Conservation (phyloP, 1,139 yeast genomes). For the Saccharomyces hybrid region DNA sequence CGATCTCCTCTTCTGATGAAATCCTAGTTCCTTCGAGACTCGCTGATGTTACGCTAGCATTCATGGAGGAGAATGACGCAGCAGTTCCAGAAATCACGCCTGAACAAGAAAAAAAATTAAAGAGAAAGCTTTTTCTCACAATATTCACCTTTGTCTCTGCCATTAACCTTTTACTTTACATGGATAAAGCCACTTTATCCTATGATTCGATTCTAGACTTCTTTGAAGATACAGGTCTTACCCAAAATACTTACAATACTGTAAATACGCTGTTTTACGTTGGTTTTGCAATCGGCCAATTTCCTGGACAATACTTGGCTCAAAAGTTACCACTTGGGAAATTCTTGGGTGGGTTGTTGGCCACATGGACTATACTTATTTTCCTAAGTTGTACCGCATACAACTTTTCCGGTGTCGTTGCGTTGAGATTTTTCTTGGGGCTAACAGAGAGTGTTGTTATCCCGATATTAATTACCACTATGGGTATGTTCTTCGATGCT, state of each 20-base stretch:
- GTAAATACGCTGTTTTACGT: conserved; percentile 38
- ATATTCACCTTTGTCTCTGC: conserved; percentile 34
- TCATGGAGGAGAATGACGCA: not conserved
- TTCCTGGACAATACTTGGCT: conserved; percentile 24
- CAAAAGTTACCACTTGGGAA: conserved; percentile 35
- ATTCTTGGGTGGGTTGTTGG: conserved; percentile 30
- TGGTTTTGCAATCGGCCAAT: conserved; percentile 37
- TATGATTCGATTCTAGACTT: conserved; percentile 40
- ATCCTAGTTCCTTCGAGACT: not conserved
- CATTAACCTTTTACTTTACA: conserved; percentile 37
- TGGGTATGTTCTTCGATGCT: conserved; percentile 40
- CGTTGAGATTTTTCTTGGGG: conserved; percentile 41
- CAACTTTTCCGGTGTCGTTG: conserved; percentile 38
- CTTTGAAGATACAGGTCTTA: conserved; percentile 37
- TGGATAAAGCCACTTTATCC: conserved; percentile 42
- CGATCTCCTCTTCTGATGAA: not conserved
- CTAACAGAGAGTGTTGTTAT: conserved; percentile 39
- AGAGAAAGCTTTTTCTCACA: conserved; percentile 33
- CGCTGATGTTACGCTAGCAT: not conserved
- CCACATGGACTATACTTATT: conserved; percentile 37
- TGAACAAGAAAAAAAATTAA: conserved; percentile 33
- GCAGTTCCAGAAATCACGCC: conserved; percentile 32
- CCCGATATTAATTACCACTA: conserved; percentile 37
- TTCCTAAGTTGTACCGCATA: conserved; percentile 37
- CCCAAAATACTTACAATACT: conserved; percentile 34